Conservation (phyloP, 176 grass and related monocot genomes). For the Rhipidocladum racemiflorum region DNA sequence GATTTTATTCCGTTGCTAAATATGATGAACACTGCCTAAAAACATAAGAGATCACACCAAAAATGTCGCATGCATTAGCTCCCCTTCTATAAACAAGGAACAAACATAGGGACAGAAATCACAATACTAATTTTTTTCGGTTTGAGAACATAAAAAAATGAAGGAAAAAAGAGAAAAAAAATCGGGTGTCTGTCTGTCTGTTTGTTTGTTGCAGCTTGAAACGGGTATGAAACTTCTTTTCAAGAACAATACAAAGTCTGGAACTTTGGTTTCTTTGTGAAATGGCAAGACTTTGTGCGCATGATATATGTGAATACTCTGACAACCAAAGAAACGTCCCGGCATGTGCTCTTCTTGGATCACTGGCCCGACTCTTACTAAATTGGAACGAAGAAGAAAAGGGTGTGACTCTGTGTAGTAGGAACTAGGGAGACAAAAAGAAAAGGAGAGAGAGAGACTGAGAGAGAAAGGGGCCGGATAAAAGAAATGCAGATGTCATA, state of each 20-base stretch:
- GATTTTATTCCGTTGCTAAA: conserved; percentile 20
- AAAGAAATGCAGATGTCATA: conserved; percentile 30
- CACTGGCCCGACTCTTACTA: conserved; percentile 36
- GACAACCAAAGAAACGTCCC: neutral
- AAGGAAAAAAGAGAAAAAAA: neutral
- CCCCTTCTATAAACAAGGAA: conserved; percentile 5
- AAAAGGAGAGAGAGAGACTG: neutral
- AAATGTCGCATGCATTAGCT: conserved; percentile 13
- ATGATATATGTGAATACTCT: neutral
- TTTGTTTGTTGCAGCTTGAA: neutral
- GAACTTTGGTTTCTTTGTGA: conserved; percentile 4
- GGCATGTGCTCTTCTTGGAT: conserved; percentile 54
- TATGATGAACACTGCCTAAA: conserved; percentile 11
- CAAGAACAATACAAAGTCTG: neutral
- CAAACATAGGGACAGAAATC: neutral
- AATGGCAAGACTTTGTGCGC: conserved; percentile 1
- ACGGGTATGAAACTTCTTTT: neutral
- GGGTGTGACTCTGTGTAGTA: conserved; percentile 5
- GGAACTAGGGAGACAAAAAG: neutral
- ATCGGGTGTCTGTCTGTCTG: neutral
- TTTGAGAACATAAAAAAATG: neutral
- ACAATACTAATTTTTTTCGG: neutral
- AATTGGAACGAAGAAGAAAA: conserved; percentile 44
- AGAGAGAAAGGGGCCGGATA: neutral
- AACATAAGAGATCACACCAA: conserved; percentile 8